Base-by-base conservation (phyloP, 495 filamentous ascomycete genomes). In the Penicillium salamii region DNA sequence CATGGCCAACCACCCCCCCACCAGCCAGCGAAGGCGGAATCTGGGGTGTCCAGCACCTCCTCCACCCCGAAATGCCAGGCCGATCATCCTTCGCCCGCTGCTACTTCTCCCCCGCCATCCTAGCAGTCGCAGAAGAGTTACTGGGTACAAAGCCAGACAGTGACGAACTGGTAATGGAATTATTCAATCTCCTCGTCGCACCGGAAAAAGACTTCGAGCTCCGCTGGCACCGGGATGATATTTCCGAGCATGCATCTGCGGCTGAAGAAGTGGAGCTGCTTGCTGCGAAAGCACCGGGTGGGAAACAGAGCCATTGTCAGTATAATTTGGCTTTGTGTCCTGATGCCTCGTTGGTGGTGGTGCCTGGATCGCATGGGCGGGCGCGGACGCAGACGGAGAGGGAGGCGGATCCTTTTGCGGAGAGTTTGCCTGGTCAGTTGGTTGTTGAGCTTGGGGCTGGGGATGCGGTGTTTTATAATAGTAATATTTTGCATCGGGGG, bases 1-100 rank as follows among this genome's bases (percentile, higher is more conserved):
- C 89, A 7, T 91, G 88, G 87, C 75, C 78, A 19, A 67, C 70
- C 1, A 73, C 68, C 31, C 56, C 70, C 0, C 75, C 75, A 0
- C 70, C 73, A 0, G 69, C 76, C 42, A 70, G 68, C 0, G 70
- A 75, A 26, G 75, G 73, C 49, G 88, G 87, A 17, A 90, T 93
- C 67, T 93, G 89, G 89, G 89, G 89, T 49, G 83, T 92, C 7
- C 88, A 91, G 74, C 87, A 90, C 66, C 79, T 93, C 1, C 68
- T 93, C 46, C 84, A 93, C 66, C 88, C 89, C 0, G 59, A 71
- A 5, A 78, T 89, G 52, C 73, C 77, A 0, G 72, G 79, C 50
- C 68, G 76, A 15, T 55, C 61, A 1, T 62, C 67, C 5, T 90
- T 90, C 66, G 74, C 78, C 7, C 42, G 61, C 17, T 71, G 76